Conservation (phyloP, 2,329 filamentous ascomycete genomes). For the Pseudocercospora macadamiae region DNA sequence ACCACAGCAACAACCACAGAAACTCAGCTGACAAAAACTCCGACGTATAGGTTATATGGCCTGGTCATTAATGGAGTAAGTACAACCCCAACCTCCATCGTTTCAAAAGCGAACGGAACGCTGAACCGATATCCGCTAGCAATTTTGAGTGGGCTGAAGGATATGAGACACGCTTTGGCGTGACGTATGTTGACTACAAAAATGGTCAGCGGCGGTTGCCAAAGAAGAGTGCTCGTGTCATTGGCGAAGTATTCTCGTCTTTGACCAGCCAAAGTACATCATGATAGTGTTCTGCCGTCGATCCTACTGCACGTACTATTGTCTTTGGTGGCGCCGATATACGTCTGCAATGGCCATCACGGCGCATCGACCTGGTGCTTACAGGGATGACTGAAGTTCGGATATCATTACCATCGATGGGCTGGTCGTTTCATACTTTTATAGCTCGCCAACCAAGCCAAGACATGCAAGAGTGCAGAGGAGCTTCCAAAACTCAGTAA, state of each 20-base stretch:
- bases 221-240: slow-evolving; percentile 78
- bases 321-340: slow-evolving; percentile 15
- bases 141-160: slow-evolving; percentile 79
- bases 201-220: slow-evolving; percentile 77
- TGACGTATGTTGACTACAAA: slow-evolving; percentile 80
- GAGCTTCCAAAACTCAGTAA: not conserved
- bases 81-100: not conserved
- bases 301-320: slow-evolving; percentile 12
- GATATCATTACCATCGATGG: too few species aligned
- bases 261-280: not conserved
- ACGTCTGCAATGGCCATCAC: slow-evolving; percentile 10
- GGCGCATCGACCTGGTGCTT: slow-evolving; percentile 9
- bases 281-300: not conserved
- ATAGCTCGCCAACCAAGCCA: slow-evolving; percentile 5
- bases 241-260: slow-evolving; percentile 46
- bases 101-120: slow-evolving; percentile 3
- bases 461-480: slow-evolving; percentile 1
- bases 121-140: slow-evolving; percentile 41
- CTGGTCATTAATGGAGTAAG: slow-evolving; percentile 19
- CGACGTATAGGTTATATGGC: slow-evolving; percentile 11
- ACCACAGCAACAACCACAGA: slow-evolving; percentile 3
- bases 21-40: slow-evolving; percentile 1
- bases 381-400: slow-evolving; percentile 10
- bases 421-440: slow-evolving; percentile 4
- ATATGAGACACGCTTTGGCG: slow-evolving; percentile 83